Conservation (phyloP, 2,329 filamentous ascomycete genomes). For the Pyrenophora tritici-repentis region DNA sequence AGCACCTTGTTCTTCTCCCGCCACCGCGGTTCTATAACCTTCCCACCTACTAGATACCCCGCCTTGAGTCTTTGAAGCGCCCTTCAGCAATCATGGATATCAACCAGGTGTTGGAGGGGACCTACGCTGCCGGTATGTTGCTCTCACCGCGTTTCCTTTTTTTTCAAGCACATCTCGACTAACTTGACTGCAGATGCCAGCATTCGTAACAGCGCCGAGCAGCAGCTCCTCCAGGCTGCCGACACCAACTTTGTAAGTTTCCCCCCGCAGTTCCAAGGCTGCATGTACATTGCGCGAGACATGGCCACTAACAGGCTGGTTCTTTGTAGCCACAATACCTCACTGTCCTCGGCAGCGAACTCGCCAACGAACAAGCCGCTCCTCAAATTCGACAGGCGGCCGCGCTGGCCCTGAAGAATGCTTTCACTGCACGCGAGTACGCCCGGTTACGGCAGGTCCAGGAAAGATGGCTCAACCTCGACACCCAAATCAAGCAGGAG, state of each 20-base stretch:
- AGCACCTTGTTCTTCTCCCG: conserved; percentile 24
- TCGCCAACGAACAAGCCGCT: conserved; percentile 85
- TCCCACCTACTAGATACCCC: conserved; percentile 27
- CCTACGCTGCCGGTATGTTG: conserved; percentile 84
- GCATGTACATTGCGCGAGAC: conserved; percentile 19
- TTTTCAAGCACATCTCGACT: conserved; percentile 37
- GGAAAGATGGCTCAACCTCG: conserved; percentile 87
- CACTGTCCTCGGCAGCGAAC: conserved; percentile 84
- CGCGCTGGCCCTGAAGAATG: conserved; percentile 96
- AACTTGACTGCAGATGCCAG: conserved; percentile 72
- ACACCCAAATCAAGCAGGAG: conserved; percentile 78
- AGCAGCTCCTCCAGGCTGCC: conserved; percentile 89
- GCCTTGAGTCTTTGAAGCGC: conserved; percentile 29
- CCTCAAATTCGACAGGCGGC: conserved; percentile 89
- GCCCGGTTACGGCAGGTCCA: conserved; percentile 87
- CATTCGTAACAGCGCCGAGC: conserved; percentile 88
- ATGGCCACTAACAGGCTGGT: conserved; percentile 39
- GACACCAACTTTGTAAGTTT: conserved; percentile 89
- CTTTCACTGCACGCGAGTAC: conserved; percentile 92
- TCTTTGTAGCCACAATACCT: conserved; percentile 75
- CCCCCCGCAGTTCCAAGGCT: conserved; percentile 28
- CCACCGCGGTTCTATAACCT: conserved; percentile 24
- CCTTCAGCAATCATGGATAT: conserved; percentile 79
- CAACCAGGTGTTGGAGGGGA: conserved; percentile 96
- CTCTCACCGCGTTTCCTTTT: conserved; percentile 13